Percentiles rank a stretch among this genome's conserved stretches.
These are phyloP conservation scores for Pseudogymnoascus sp. DNA, from an alignment of 2,329 filamentous ascomycete species.

Conservation along the genomic window DNA sequence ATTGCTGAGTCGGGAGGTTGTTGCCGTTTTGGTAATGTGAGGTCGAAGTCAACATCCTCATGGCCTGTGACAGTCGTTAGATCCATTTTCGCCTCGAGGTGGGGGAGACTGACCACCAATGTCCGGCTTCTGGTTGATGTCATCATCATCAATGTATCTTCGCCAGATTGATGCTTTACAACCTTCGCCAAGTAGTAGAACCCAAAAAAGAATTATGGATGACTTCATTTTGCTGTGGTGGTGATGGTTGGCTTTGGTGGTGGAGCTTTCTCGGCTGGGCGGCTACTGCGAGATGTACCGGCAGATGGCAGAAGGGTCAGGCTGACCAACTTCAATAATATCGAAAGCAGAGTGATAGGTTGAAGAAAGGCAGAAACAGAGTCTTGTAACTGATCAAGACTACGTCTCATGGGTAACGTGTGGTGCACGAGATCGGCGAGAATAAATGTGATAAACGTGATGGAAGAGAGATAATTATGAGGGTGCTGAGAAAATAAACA, in stretches of 20 bases:
- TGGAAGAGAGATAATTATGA: neutral
- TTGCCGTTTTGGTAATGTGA: neutral
- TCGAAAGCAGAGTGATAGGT: neutral
- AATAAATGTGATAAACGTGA: neutral
- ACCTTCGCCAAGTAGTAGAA: neutral
- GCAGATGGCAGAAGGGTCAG: neutral
- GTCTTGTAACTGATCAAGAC: neutral
- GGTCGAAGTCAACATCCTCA: slow-evolving; percentile 5
- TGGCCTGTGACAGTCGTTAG: neutral
- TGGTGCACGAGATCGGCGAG: neutral
- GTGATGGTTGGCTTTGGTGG: neutral
- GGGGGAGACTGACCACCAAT: neutral
- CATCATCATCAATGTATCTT: neutral
- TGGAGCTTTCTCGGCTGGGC: neutral
- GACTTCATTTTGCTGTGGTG: neutral
- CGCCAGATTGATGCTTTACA: neutral
- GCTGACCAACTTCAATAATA: neutral
- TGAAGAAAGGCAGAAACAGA: neutral
- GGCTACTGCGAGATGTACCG: neutral
- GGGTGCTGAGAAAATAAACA: neutral
- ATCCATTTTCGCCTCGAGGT: neutral
- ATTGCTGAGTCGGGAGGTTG: neutral
- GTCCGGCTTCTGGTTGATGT: neutral
- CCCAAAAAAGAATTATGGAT: neutral
- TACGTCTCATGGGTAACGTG: neutral